Conservation (phyloP, 192 early-diverging fungal species). For the Mortierella claussenii region DNA sequence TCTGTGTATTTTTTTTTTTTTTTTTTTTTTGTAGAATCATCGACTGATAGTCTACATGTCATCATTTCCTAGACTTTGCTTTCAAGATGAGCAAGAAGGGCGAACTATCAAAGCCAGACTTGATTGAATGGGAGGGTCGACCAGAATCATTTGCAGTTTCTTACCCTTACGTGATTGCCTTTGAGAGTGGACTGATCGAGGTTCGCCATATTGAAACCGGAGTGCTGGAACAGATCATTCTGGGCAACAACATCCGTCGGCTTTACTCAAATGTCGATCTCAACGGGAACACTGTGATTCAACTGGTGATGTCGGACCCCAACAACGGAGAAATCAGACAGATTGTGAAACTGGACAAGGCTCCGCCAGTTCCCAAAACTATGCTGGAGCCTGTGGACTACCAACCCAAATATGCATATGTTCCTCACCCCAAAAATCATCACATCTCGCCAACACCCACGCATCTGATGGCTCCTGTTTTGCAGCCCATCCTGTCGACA, state of each 20-base stretch:
- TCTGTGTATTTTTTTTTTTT: conserved; percentile 20
- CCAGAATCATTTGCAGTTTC: conserved; percentile 84
- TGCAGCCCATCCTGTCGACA: conserved; percentile 34
- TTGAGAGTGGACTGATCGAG: conserved; percentile 90
- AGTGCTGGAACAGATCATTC: conserved; percentile 45
- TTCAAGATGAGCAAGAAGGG: conserved; percentile 91
- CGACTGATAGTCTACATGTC: too few species aligned
- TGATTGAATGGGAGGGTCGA: conserved; percentile 89
- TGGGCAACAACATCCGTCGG: conserved; percentile 42
- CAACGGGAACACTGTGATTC: conserved; percentile 29
- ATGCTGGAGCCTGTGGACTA: conserved; percentile 21
- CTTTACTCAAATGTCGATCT: conserved; percentile 37
- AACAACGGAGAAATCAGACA: conserved; percentile 31
- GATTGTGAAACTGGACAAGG: conserved; percentile 28
- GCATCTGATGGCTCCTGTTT: conserved; percentile 33
- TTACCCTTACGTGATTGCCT: conserved; percentile 90
- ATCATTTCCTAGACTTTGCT: conserved; percentile 80
- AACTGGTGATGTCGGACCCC: conserved; percentile 38
- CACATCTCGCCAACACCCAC: conserved; percentile 4
- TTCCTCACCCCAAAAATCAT: neutral
- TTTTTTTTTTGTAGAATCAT: too few species aligned
- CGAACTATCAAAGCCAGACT: conserved; percentile 72
- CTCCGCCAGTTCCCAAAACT: conserved; percentile 13
- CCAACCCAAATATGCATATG: conserved; percentile 6
- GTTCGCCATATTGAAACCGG: conserved; percentile 83